Conservation (phyloP, 306 rosid genomes). For the Pterocarpus santalinus region DNA sequence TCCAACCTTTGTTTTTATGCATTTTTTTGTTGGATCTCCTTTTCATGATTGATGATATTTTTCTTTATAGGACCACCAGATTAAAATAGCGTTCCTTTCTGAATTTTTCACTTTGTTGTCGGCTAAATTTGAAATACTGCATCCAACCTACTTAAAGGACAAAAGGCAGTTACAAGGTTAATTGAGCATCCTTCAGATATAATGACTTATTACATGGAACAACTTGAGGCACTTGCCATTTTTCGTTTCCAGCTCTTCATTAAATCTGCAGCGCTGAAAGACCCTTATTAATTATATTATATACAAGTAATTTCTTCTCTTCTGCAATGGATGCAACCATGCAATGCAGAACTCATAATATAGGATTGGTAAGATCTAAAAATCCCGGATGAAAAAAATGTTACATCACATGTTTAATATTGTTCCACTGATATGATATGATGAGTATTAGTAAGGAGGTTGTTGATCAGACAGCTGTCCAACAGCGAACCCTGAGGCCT, state of each 20-base stretch:
- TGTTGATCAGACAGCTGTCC: conserved; percentile 41
- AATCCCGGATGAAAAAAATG: background rate
- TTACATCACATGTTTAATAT: background rate
- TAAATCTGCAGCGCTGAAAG: background rate
- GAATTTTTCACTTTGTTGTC: conserved; percentile 35
- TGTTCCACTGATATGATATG: conserved; percentile 14
- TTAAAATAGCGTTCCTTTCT: conserved; percentile 1
- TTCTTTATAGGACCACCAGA: conserved; percentile 33
- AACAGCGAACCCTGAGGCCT: conserved; percentile 39
- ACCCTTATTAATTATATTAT: too few relatives aligned
- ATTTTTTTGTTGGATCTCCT: conserved; percentile 30
- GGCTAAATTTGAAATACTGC: conserved; percentile 43
- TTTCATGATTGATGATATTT: conserved; percentile 47
- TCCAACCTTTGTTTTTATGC: conserved; percentile 40
- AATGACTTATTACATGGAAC: conserved; percentile 2
- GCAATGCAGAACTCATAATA: background rate
- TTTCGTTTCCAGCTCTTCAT: background rate
- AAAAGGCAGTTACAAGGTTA: conserved; percentile 4
- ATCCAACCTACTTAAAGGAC: conserved; percentile 6
- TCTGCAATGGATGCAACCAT: background rate
- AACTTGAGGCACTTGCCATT: background rate
- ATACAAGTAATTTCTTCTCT: background rate
- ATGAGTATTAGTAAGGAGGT: conserved; percentile 19
- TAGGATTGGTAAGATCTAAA: background rate
- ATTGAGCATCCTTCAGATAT: conserved; percentile 10